Conservation (phyloP, 768 basidiomycete species). For the Tylopilus felleus region DNA sequence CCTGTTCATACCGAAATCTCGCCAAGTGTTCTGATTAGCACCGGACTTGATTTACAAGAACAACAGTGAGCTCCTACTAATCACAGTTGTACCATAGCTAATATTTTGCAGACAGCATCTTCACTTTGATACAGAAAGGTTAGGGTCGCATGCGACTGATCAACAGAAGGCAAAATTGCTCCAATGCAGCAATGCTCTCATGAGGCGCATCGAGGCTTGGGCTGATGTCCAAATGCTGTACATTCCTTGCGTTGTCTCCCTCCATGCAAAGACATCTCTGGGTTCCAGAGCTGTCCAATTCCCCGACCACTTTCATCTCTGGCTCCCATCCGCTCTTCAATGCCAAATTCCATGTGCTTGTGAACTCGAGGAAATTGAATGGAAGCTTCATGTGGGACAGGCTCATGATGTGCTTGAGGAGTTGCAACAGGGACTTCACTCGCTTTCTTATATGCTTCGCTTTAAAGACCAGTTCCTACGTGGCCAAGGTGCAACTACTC, state of each 20-base stretch:
- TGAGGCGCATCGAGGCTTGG: neutral
- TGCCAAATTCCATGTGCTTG: neutral
- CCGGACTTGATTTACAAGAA: neutral
- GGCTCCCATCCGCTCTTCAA: neutral
- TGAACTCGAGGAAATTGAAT: neutral
- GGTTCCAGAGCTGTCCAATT: neutral
- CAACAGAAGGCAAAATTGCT: constrained; percentile 15
- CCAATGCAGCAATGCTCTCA: neutral
- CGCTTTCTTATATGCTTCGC: neutral
- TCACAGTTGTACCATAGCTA: too few relatives aligned
- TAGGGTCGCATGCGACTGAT: constrained; percentile 21
- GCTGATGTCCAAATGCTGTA: neutral
- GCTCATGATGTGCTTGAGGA: neutral
- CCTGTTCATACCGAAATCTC: too few relatives aligned
- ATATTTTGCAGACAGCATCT: neutral
- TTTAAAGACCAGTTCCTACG: neutral
- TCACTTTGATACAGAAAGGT: neutral
- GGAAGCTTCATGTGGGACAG: neutral
- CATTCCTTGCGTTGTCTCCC: neutral
- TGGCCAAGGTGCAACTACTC: neutral
- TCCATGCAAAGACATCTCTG: neutral
- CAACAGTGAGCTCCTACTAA: neutral
- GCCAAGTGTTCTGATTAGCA: neutral
- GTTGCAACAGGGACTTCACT: neutral
- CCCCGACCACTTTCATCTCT: neutral